Evolutionary conservation across 1,284 basidiomycete genomes (phyloP).

Genomic region (Schizopora paradoxa): DNA sequence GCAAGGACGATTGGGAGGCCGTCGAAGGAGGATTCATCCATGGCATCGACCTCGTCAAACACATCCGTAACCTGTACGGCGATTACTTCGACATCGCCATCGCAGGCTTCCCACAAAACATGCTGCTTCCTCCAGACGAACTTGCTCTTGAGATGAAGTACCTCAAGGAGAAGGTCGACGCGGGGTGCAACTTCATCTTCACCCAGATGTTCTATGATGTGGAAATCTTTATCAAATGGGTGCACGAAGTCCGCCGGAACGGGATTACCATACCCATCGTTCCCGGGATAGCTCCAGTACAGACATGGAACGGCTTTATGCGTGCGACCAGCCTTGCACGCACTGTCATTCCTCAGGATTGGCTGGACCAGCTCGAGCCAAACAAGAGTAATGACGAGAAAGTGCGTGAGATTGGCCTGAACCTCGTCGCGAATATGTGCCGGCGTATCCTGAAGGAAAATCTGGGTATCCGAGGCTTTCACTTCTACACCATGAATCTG

Average conservation of each 20-base stretch:
- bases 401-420: constrained; percentile 84
- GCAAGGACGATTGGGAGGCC: constrained; percentile 87
- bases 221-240: constrained; percentile 82
- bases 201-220: constrained; percentile 96
- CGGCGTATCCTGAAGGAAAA: constrained; percentile 70
- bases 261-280: constrained; percentile 94
- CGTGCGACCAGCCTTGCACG: constrained; percentile 88
- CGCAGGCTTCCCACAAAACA: constrained; percentile 82
- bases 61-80: constrained; percentile 77
- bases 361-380: constrained; percentile 81
- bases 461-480: constrained; percentile 81
- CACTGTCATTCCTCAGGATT: constrained; percentile 76
- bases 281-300: constrained; percentile 95
- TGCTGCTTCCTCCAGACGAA: constrained; percentile 63
- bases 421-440: constrained; percentile 87
- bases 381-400: constrained; percentile 90
- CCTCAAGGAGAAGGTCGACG: constrained; percentile 85
- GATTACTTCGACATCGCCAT: constrained; percentile 95
- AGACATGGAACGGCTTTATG: constrained; percentile 96
- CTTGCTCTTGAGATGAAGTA: constrained; percentile 80
- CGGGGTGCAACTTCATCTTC: constrained; percentile 87
- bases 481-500: constrained; percentile 98
- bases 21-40: constrained; percentile 86
- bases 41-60: constrained; percentile 85
- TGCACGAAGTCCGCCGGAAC: constrained; percentile 72